Base-by-base conservation (phyloP, 2,329 filamentous ascomycete species). In the Sarocladium brachiariae region DNA sequence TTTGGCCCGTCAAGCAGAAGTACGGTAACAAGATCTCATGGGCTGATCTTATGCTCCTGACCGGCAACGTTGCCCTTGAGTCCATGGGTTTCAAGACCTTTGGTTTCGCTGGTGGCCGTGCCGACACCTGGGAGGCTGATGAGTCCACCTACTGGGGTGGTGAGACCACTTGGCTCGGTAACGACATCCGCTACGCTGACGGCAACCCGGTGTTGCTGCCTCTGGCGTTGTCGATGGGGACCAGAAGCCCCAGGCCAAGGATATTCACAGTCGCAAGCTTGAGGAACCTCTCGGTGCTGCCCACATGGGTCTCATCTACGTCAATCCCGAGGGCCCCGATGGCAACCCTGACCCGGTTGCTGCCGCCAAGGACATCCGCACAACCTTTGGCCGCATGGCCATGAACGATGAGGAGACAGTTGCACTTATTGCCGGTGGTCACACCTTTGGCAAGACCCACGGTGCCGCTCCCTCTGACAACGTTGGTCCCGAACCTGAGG, bases 341-440 rank as follows among this genome's bases (percentile, higher is more conserved):
- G 85, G 81, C 53, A 77, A 78, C 51, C 83, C 85, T 2, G 85
- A 90, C 61, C 83, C 85, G 18, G 66, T 83, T 35, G 83, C 83
- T 13, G 77, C 87, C 2, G 87, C 81, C 37, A 69, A 75, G 52
- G 87, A 91, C 60, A 90, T 90, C 62, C 84, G 85, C 56, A 76
- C 74, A 52, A 88, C 87, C 16, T 91, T 90, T 58, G 75, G 75
- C 55, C 85, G 86, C 65, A 90, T 91, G 86, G 86, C 82, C 54
- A 90, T 91, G 87, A 81, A 87, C 63, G 85, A 90, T 63, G 82
- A 87, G 68, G 87, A 91, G 74, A 91, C 87, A 0, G 86, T 87
- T 50, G 86, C 87, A 13, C 71, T 91, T 41, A 90, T 91, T 63
- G 83, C 83, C 34, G 87, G 87, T 62, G 87, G 87, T 34, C 87